Conservation (phyloP, 805 yeast species). For the Zygoascus biomembranicola region DNA sequence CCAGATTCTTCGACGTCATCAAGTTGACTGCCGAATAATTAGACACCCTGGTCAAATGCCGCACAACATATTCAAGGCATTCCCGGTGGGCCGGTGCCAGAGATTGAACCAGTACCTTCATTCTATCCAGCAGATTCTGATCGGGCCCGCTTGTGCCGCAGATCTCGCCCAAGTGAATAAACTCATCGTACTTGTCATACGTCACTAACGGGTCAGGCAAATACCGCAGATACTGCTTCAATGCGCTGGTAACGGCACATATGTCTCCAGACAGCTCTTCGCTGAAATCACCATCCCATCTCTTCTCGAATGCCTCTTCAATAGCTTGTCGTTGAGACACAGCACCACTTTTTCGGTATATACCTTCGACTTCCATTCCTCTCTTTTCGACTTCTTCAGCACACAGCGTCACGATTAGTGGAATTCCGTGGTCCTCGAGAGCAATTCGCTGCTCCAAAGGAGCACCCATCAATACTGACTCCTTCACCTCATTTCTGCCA, state of each 20-base stretch:
- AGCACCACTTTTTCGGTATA: slow-evolving; percentile 85
- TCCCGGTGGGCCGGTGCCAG: slow-evolving; percentile 64
- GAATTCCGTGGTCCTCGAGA: slow-evolving; percentile 55
- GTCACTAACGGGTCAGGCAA: slow-evolving; percentile 82
- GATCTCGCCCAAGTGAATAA: slow-evolving; percentile 36
- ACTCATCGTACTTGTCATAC: slow-evolving; percentile 55
- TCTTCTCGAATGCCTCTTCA: slow-evolving; percentile 32
- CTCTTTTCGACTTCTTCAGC: slow-evolving; percentile 66
- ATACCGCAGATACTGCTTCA: slow-evolving; percentile 79
- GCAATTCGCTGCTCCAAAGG: slow-evolving; percentile 56
- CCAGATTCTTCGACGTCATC: slow-evolving; percentile 75
- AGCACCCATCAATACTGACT: slow-evolving; percentile 35
- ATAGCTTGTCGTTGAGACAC: slow-evolving; percentile 51
- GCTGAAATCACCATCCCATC: slow-evolving; percentile 31
- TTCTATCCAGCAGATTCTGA: slow-evolving; percentile 26
- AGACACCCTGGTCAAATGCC: slow-evolving; percentile 59
- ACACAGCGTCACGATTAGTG: slow-evolving; percentile 65
- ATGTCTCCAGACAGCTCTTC: slow-evolving; percentile 53
- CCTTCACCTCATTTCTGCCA: slow-evolving; percentile 1
- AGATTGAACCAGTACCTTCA: slow-evolving; percentile 38
- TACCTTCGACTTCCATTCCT: slow-evolving; percentile 75
- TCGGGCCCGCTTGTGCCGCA: slow-evolving; percentile 2
- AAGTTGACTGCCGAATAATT: slow-evolving; percentile 48
- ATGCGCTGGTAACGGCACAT: slow-evolving; percentile 76
- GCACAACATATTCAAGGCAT: slow-evolving; percentile 47